A percentile compares a stretch with the other conserved stretches of the same genome.
Evolutionary conservation across 2,329 filamentous ascomycete species (phyloP).

Genomic region (Penicillium janthinellum): DNA sequence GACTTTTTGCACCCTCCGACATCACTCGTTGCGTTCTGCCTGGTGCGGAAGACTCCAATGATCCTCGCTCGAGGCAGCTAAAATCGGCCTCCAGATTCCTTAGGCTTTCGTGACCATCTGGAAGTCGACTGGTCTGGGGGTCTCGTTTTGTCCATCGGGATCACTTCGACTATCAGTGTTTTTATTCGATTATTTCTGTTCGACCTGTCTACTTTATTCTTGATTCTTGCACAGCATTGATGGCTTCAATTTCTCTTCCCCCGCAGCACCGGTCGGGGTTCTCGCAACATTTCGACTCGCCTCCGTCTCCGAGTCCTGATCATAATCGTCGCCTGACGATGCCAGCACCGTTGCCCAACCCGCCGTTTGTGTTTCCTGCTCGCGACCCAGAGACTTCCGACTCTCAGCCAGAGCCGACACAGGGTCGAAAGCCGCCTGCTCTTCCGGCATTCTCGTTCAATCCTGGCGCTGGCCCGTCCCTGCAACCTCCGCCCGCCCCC

Average conservation of each 20-base stretch:
- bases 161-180: slow-evolving; percentile 17
- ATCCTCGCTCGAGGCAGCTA: slow-evolving; percentile 22
- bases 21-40: slow-evolving; percentile 22
- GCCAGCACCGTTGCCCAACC: slow-evolving; percentile 55
- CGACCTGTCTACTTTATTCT: background rate
- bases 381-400: slow-evolving; percentile 42
- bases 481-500: slow-evolving; percentile 58
- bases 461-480: slow-evolving; percentile 33
- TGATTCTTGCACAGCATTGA: slow-evolving; percentile 24
- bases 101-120: slow-evolving; percentile 22
- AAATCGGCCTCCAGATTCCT: slow-evolving; percentile 29
- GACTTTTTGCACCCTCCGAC: slow-evolving; percentile 7
- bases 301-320: slow-evolving; percentile 19
- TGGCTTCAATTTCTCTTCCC: slow-evolving; percentile 44
- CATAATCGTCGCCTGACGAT: slow-evolving; percentile 32
- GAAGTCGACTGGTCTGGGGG: slow-evolving; percentile 30
- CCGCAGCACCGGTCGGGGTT: slow-evolving; percentile 34
- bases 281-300: slow-evolving; percentile 32
- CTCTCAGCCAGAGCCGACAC: slow-evolving; percentile 44
- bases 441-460: slow-evolving; percentile 45
- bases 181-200: slow-evolving; percentile 1
- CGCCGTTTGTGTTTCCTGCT: slow-evolving; percentile 65
- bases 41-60: slow-evolving; percentile 32
- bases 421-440: slow-evolving; percentile 44
- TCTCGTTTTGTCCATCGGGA: slow-evolving; percentile 26